Percentiles rank a stretch among this genome's conserved stretches.
Conservation (phyloP, 2,329 filamentous ascomycete species). For the Nemania serpens region DNA sequence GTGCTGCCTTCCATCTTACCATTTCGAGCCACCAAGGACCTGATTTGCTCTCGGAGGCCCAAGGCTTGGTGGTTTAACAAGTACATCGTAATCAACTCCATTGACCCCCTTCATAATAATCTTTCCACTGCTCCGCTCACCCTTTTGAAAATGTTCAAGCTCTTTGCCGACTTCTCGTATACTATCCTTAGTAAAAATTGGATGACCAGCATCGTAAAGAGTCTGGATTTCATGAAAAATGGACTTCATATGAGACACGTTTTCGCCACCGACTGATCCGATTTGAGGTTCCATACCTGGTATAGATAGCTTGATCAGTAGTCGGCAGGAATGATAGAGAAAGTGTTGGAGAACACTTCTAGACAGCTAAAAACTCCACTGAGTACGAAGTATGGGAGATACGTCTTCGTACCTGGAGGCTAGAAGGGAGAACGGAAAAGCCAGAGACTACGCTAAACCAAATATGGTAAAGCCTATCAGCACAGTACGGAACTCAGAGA, state of each 20-base stretch:
- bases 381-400: too few relatives aligned
- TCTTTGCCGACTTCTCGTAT: constrained; percentile 18
- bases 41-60: background rate
- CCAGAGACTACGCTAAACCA: too few relatives aligned
- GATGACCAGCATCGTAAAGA: constrained; percentile 21
- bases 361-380: too few relatives aligned
- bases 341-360: too few relatives aligned
- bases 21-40: constrained; percentile 3
- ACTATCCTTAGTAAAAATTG: constrained; percentile 21
- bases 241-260: constrained; percentile 9
- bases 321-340: too few relatives aligned
- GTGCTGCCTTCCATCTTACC: constrained; percentile 13
- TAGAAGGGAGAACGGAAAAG: too few relatives aligned
- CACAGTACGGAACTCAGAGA: too few relatives aligned
- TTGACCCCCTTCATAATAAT: constrained; percentile 17
- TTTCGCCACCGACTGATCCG: background rate
- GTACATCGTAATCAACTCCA: constrained; percentile 21
- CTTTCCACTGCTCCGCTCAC: constrained; percentile 8
- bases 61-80: constrained; percentile 1
- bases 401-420: too few relatives aligned
- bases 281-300: too few relatives aligned
- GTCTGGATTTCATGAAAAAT: constrained; percentile 18
- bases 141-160: constrained; percentile 12
- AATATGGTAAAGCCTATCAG: too few relatives aligned
- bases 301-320: too few relatives aligned